Percentiles rank a stretch among this genome's conserved stretches.
These are phyloP conservation scores for Termitomyces bulborhizus DNA, from an alignment of 768 basidiomycete genomes.

Conservation along the genomic window DNA sequence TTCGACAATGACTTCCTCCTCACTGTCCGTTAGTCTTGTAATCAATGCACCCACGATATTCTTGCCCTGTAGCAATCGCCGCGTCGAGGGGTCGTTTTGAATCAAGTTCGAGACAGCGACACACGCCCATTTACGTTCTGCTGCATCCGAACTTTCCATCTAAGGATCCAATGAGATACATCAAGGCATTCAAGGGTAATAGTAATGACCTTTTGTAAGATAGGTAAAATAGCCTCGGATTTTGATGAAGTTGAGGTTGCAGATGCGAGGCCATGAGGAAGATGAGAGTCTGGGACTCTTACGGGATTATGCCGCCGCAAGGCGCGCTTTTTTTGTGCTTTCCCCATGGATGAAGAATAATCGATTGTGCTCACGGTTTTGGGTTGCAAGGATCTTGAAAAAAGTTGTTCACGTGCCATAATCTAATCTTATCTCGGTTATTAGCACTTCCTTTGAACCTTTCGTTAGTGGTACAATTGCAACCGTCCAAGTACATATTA, in stretches of 20 bases:
- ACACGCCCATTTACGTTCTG: conserved; percentile 93
- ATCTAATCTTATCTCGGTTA: conserved; percentile 12
- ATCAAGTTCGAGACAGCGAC: conserved; percentile 95
- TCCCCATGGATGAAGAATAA: conserved; percentile 60
- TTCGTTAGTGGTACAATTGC: not conserved
- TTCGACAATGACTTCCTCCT: conserved; percentile 89
- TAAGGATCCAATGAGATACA: conserved; percentile 20
- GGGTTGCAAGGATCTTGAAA: not conserved
- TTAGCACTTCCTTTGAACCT: too few relatives aligned
- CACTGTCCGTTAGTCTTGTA: conserved; percentile 78
- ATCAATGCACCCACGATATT: conserved; percentile 86
- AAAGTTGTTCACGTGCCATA: conserved; percentile 7
- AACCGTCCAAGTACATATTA: conserved; percentile 2
- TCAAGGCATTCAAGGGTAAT: not conserved
- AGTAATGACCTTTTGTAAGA: conserved; percentile 74
- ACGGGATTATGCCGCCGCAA: conserved; percentile 91
- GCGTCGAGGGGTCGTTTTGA: conserved; percentile 90
- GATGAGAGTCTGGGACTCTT: conserved; percentile 88
- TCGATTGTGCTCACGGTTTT: not conserved
- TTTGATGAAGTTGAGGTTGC: conserved; percentile 71
- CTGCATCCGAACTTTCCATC: conserved; percentile 72
- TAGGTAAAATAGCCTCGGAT: conserved; percentile 75
- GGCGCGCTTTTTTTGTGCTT: conserved; percentile 81
- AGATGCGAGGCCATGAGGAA: conserved; percentile 74
- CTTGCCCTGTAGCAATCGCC: conserved; percentile 84